Evolutionary conservation across 176 grass and related monocot genomes (phyloP), one percentile per base, ranked within the genome.

Genomic region (Oryza nivara): DNA sequence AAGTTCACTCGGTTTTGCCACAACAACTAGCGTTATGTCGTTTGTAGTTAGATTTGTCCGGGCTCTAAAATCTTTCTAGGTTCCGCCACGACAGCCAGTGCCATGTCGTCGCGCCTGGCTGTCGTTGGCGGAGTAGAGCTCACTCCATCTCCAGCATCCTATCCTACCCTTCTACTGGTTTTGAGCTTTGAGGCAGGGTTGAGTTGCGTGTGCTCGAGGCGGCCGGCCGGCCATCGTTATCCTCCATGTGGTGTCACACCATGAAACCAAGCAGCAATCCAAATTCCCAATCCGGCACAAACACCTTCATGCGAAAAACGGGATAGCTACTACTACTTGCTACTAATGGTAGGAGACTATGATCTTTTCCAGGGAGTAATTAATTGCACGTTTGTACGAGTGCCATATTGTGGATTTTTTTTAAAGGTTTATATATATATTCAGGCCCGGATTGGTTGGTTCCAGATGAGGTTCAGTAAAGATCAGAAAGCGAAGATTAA

Each of bases 161-260:
- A 49, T 66, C 58, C 58, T 74, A 74, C 47, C 40, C 16, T 26
- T 41, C 25, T 47, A 46, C 41, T 38, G 38, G 70, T 74, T 72
- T 72, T 46, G 19, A 43, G 32, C 17, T 35, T 35, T 22, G 58
- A 63, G 7, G 16, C 3, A 10, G n/a, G 58, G n/a, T n/a, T 58
- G 1, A 56, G 16, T 17, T 17, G 46, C 11, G 46, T 48, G 46
- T 48, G 40, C 7, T 8, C 7, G 40, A 41, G 7, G 46, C 26
- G 17, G 64, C 30, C 30, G 2, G 30, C 30, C 30, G 10, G 80
- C 61, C 56, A 20, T 90, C 74, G 68, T 61, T 86, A 68, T 90
- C 88, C 60, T 75, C 82, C 88, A 90, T 74, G 84, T 78, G 84
- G 35, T 8, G 58, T 68, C 36, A 64, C 67, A 49, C 69, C 8